Evolutionary conservation across 768 basidiomycete genomes (phyloP).

Genomic region (Podaxis sp.): DNA sequence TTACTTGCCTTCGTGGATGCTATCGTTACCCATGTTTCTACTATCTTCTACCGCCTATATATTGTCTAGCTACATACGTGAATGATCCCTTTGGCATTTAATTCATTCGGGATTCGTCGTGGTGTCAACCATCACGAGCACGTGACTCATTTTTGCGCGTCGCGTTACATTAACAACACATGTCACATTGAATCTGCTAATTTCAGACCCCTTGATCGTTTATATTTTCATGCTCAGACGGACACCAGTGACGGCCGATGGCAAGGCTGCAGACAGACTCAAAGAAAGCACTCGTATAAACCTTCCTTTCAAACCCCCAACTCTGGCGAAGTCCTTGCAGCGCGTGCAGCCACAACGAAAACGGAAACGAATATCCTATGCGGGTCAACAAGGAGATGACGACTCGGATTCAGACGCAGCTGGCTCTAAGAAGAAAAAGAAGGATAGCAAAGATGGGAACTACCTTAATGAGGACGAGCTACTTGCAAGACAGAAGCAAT

Average conservation of each 20-base stretch:
- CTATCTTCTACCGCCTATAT: background rate
- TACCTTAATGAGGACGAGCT: conserved; percentile 63
- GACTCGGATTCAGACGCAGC: conserved; percentile 56
- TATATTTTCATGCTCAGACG: conserved; percentile 56
- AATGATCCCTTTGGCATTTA: background rate
- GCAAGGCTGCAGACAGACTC: conserved; percentile 60
- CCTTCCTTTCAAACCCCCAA: conserved; percentile 80
- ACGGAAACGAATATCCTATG: conserved; percentile 86
- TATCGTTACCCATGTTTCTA: background rate
- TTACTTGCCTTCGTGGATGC: background rate
- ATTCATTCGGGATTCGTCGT: background rate
- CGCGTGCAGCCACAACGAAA: conserved; percentile 70
- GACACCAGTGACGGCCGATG: conserved; percentile 64
- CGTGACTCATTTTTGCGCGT: conserved; percentile 12
- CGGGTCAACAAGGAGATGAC: conserved; percentile 51
- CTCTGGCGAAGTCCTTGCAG: conserved; percentile 36
- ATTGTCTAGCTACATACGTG: background rate
- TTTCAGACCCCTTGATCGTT: background rate
- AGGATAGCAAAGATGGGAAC: conserved; percentile 43
- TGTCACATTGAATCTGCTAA: background rate
- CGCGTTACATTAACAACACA: conserved; percentile 12
- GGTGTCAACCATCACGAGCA: conserved; percentile 8
- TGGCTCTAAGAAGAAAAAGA: conserved; percentile 59
- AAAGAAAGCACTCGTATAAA: conserved; percentile 70
- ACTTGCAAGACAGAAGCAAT: conserved; percentile 59